Percentiles rank a stretch among this genome's conserved stretches.
phyloP scores from a whole-genome alignment of 306 rosid species.

The Prosopis cineraria region DNA sequence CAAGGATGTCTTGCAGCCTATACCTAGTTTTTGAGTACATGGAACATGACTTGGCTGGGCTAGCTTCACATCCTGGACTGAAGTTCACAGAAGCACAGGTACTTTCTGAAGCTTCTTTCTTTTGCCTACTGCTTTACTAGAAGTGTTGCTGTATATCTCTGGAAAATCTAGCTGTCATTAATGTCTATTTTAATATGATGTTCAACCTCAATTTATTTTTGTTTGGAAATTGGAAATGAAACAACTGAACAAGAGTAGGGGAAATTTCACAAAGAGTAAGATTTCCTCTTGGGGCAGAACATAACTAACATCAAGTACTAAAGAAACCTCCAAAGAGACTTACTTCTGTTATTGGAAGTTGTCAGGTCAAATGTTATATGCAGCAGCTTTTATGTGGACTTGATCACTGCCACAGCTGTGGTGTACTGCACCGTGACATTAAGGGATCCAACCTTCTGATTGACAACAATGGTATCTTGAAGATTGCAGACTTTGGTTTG shows the following conservation, averaged over 20 bases:
- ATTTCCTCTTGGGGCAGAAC: background rate
- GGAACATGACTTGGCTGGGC: slow-evolving; percentile 60
- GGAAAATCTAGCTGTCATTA: background rate
- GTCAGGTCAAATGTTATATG: slow-evolving; percentile 55
- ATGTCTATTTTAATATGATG: background rate
- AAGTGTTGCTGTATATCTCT: background rate
- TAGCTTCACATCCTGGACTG: slow-evolving; percentile 49
- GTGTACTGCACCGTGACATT: slow-evolving; percentile 57
- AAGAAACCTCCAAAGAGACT: slow-evolving; percentile 1
- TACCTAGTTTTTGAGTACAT: slow-evolving; percentile 53
- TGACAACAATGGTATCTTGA: slow-evolving; percentile 47
- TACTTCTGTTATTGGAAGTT: slow-evolving; percentile 22
- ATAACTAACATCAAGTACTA: background rate
- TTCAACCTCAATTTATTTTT: background rate
- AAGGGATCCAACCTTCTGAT: slow-evolving; percentile 55
- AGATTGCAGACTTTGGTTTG: slow-evolving; percentile 55
- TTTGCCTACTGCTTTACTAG: background rate
- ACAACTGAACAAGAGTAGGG: background rate
- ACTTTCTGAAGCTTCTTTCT: slow-evolving; percentile 4
- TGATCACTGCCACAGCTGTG: slow-evolving; percentile 55
- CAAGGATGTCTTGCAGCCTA: slow-evolving; percentile 55
- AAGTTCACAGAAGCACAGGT: slow-evolving; percentile 55
- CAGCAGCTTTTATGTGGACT: slow-evolving; percentile 50
- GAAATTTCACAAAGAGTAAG: background rate
- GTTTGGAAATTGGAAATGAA: slow-evolving; percentile 6